These are phyloP conservation scores for Asterochloris erici DNA, from an alignment of 139 green algal species.

Conservation along the genomic window DNA sequence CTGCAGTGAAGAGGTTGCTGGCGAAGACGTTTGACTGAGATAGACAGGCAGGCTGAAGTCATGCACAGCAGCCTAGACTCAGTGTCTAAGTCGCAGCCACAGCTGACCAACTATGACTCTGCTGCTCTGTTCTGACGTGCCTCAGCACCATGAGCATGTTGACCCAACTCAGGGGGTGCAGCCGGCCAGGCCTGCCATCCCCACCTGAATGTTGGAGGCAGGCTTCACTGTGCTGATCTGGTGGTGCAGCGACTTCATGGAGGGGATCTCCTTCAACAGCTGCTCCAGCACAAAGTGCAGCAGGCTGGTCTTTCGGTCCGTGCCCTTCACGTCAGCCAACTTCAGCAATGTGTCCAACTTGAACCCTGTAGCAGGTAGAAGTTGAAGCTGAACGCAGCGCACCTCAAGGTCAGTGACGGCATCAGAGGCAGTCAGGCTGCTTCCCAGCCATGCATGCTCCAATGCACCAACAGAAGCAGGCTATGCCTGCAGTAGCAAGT, in stretches of 20 bases:
- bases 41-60: no score
- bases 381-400: no score
- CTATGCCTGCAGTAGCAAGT: no score
- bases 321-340: constrained; percentile 62
- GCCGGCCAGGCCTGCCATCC: no score
- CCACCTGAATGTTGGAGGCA: constrained; percentile 56
- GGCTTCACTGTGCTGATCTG: constrained; percentile 41
- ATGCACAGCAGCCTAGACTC: no score
- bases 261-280: constrained; percentile 23
- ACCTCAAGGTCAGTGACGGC: not conserved
- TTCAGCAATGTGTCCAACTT: constrained; percentile 64
- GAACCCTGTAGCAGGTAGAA: constrained; percentile 39
- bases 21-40: no score
- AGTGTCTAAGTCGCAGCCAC: no score
- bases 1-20: no score
- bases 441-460: not conserved
- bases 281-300: constrained; percentile 72
- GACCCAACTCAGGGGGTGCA: no score
- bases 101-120: no score
- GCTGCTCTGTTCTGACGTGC: no score
- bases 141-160: no score
- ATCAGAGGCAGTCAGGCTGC: not conserved
- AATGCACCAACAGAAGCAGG: not conserved
- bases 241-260: constrained; percentile 31
- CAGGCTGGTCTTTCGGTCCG: constrained; percentile 64